Evolutionary conservation across 345 rosid species (phyloP), one percentile per base, ranked within the genome.

Genomic region (Populus davidiana): DNA sequence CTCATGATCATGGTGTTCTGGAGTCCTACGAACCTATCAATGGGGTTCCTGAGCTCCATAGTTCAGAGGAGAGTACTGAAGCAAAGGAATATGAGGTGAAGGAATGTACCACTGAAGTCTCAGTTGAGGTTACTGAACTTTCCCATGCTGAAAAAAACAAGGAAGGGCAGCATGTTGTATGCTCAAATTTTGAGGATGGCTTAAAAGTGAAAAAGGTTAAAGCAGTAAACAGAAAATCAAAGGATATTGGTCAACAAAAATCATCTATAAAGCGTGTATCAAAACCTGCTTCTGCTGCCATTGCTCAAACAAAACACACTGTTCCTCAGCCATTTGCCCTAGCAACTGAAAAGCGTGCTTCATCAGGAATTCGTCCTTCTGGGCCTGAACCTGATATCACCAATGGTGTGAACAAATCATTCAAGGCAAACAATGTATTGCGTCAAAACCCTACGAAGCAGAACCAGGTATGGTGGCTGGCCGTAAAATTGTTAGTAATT

Each of bases 311-410:
- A 66, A 92, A 87, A 77, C 90, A 70, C 84, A 94, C 98, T 1
- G 90, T 94, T 84, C 98, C 98, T 17, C 92, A 87, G 66, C 98
- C 98, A 70, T 92, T 94, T 87, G 80, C 92, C 67, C 86, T 94
- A 6, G 98, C 92, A 71, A 94, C 98, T 23, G 96, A 88, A 84
- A 91, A 86, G 85, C 97, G 98, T 72, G 97, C 98, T 77, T 88
- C 94, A 71, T 85, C 79, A 80, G 92, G 87, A 61, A 75, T 83
- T 44, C 92, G 94, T 63, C 89, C 85, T 61, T 77, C 82, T 81
- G 83, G 69, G 0, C 67, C 78, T 71, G 89, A 85, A 74, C 41
- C 83, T 66, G 81, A 71, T 59, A 83, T 81, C 73, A 76, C 73
- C 8, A 76, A 80, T 79, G 79, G 81, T 70, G 70, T 78, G 72